Percentiles rank a stretch among this genome's conserved stretches.
Evolutionary conservation across 2,329 filamentous ascomycete genomes (phyloP).

Genomic region (Xylariaceae sp.): DNA sequence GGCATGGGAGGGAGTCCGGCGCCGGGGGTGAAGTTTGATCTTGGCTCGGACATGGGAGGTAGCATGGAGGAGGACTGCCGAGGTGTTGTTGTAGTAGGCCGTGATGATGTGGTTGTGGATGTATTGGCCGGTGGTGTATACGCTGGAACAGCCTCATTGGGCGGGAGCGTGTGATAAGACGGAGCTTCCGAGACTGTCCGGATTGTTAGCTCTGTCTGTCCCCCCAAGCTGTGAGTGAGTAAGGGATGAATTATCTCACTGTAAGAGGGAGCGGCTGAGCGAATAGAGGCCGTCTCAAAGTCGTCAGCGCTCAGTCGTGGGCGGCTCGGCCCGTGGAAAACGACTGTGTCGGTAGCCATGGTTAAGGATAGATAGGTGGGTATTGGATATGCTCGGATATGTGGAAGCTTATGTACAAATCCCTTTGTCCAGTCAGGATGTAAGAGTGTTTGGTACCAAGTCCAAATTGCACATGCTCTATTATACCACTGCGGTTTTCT

Average conservation of each 20-base stretch:
- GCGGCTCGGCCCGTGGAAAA: slow-evolving; percentile 34
- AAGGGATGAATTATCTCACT: slow-evolving; percentile 50
- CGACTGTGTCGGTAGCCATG: slow-evolving; percentile 40
- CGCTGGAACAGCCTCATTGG: slow-evolving; percentile 57
- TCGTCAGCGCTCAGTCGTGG: slow-evolving; percentile 55
- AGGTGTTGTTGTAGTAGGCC: slow-evolving; percentile 34
- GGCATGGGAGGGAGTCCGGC: slow-evolving; percentile 61
- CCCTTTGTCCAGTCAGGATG: background rate
- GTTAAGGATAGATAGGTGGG: slow-evolving; percentile 13
- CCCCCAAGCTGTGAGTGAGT: background rate
- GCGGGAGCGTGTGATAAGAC: slow-evolving; percentile 62
- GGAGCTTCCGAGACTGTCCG: slow-evolving; percentile 66
- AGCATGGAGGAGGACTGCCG: slow-evolving; percentile 37
- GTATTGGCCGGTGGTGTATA: slow-evolving; percentile 51
- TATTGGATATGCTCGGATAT: background rate
- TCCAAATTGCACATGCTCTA: background rate
- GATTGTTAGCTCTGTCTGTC: slow-evolving; percentile 26
- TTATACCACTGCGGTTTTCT: background rate
- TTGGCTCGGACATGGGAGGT: slow-evolving; percentile 39
- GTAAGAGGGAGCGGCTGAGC: slow-evolving; percentile 72
- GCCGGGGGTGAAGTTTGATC: slow-evolving; percentile 40
- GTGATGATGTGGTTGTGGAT: slow-evolving; percentile 23
- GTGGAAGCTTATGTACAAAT: background rate
- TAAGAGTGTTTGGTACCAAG: background rate
- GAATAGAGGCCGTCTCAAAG: slow-evolving; percentile 72